Evolutionary conservation across 768 basidiomycete species (phyloP).

Genomic region (Psilocybe tampanensis): DNA sequence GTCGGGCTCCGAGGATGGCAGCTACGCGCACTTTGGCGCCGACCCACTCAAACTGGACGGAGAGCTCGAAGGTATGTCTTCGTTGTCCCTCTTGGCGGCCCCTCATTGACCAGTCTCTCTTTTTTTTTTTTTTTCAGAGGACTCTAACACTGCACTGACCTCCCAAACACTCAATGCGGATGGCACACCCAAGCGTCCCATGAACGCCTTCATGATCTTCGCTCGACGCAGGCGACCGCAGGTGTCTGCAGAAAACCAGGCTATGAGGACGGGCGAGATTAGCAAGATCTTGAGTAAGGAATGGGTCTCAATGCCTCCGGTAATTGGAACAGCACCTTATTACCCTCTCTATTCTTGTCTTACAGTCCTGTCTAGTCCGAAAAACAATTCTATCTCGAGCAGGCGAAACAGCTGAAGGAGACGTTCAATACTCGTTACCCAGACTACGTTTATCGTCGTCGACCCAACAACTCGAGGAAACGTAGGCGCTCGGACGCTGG

Average conservation of each 20-base stretch:
- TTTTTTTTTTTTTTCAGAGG: conserved; percentile 23
- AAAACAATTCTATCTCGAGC: conserved; percentile 87
- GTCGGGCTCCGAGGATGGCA: conserved; percentile 61
- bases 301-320: conserved; percentile 81
- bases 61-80: conserved; percentile 46
- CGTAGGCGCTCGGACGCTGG: conserved; percentile 40
- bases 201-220: conserved; percentile 96
- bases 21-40: conserved; percentile 33
- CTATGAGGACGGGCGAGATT: conserved; percentile 89
- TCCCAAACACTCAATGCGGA: conserved; percentile 84
- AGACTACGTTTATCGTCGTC: conserved; percentile 86
- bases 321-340: conserved; percentile 35
- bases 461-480: conserved; percentile 86
- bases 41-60: conserved; percentile 41
- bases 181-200: conserved; percentile 86
- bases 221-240: conserved; percentile 81
- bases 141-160: conserved; percentile 53
- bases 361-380: conserved; percentile 49
- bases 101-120: conserved; percentile 1
- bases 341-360: conserved; percentile 13
- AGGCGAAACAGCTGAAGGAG: conserved; percentile 85
- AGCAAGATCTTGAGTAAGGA: conserved; percentile 87
- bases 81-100: neutral
- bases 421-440: conserved; percentile 85
- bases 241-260: conserved; percentile 84